A percentile compares a stretch with the other conserved stretches of the same genome.
These are phyloP conservation scores for Trichoderma reesei DNA, from an alignment of 495 filamentous ascomycete species.

Conservation along the genomic window DNA sequence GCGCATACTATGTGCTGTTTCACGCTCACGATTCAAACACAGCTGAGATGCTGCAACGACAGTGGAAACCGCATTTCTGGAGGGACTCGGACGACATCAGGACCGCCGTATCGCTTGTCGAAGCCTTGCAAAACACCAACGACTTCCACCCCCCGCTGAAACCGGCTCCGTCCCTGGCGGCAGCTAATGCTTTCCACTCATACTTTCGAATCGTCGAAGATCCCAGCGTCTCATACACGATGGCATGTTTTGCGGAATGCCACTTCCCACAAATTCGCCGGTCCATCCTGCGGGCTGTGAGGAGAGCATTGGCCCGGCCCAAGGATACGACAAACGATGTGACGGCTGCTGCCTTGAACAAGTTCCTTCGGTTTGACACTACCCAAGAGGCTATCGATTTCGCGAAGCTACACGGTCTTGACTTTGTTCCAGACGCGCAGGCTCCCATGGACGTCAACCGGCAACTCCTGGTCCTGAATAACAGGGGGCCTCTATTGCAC, in stretches of 20 bases:
- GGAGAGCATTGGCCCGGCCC: conserved; percentile 48
- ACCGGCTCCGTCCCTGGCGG: conserved; percentile 24
- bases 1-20: conserved; percentile 80
- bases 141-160: conserved; percentile 55
- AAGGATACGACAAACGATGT: conserved; percentile 65
- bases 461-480: neutral
- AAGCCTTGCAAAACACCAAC: conserved; percentile 47
- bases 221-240: conserved; percentile 67
- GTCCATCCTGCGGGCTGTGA: conserved; percentile 62
- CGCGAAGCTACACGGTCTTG: conserved; percentile 56
- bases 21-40: conserved; percentile 68
- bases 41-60: conserved; percentile 57
- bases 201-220: conserved; percentile 71
- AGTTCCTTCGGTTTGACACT: conserved; percentile 62
- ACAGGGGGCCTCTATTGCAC: conserved; percentile 16
- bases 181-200: conserved; percentile 41
- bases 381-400: conserved; percentile 60
- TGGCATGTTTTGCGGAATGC: conserved; percentile 88
- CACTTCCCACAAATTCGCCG: conserved; percentile 78
- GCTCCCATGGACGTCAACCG: neutral
- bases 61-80: conserved; percentile 68
- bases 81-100: conserved; percentile 47
- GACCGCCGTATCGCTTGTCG: conserved; percentile 32
- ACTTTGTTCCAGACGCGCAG: conserved; percentile 31
- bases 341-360: conserved; percentile 55